Conservation (phyloP, 352 stramenopile species). For the Globisporangium parvum region DNA sequence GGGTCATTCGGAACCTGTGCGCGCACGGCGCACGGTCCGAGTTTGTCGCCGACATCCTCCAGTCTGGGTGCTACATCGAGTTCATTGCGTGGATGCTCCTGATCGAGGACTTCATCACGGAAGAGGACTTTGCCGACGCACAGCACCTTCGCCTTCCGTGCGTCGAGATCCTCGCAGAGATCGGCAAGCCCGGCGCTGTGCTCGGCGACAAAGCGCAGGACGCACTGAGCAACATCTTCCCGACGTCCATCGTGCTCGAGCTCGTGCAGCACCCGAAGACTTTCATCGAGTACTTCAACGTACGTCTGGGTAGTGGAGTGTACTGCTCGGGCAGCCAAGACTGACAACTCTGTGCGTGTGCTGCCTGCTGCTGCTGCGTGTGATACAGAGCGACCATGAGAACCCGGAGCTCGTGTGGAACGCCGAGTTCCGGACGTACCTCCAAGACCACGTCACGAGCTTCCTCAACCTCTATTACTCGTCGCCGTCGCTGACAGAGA, state of each 20-base stretch:
- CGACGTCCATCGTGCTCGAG: constrained; percentile 46
- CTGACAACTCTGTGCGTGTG: not conserved
- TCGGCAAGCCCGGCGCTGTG: constrained; percentile 35
- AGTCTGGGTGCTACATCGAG: constrained; percentile 69
- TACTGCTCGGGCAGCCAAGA: not conserved
- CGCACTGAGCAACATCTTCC: constrained; percentile 66
- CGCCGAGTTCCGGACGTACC: constrained; percentile 71
- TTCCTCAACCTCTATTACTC: constrained; percentile 79
- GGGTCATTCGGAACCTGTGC: constrained; percentile 66
- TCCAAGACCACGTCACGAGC: constrained; percentile 64
- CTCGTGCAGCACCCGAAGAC: constrained; percentile 43
- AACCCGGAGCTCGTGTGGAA: constrained; percentile 95
- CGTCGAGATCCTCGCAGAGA: constrained; percentile 57
- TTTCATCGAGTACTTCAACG: constrained; percentile 58
- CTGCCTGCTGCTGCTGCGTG: constrained; percentile 18
- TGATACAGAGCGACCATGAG: constrained; percentile 76
- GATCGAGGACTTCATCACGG: constrained; percentile 53
- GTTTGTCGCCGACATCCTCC: constrained; percentile 56
- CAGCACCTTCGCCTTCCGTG: constrained; percentile 52
- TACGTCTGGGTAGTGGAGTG: constrained; percentile 10
- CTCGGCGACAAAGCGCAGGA: constrained; percentile 47
- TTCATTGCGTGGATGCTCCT: constrained; percentile 74
- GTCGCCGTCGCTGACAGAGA: constrained; percentile 38
- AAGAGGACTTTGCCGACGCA: constrained; percentile 51
- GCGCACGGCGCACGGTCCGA: constrained; percentile 33